Conservation (phyloP, 495 filamentous ascomycete species). For the Aspergillus kassunensis region DNA sequence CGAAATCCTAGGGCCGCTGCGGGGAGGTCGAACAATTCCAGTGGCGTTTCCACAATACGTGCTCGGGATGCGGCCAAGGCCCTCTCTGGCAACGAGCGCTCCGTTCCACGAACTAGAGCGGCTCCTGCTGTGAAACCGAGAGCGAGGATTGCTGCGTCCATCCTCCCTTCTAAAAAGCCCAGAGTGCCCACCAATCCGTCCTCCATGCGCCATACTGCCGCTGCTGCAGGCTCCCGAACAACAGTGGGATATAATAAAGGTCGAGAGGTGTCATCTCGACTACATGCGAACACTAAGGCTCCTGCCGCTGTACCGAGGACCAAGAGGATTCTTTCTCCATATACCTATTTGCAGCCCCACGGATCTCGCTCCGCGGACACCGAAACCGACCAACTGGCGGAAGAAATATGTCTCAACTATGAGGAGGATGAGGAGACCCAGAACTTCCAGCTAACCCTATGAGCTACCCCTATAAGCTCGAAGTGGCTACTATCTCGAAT, state of each 20-base stretch:
- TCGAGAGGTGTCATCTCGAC: constrained; percentile 53
- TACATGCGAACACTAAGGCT: constrained; percentile 29
- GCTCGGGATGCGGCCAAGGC: constrained; percentile 54
- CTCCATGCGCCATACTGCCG: constrained; percentile 55
- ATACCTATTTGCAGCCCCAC: constrained; percentile 43
- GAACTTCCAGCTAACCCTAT: constrained; percentile 44
- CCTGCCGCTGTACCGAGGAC: constrained; percentile 17
- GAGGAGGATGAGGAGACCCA: constrained; percentile 41
- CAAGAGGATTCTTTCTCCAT: constrained; percentile 33
- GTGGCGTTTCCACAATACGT: constrained; percentile 41
- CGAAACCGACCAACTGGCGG: constrained; percentile 31
- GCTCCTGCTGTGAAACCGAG: constrained; percentile 41
- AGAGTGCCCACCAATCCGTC: constrained; percentile 44
- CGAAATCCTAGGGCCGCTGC: constrained; percentile 28
- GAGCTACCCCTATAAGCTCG: no score
- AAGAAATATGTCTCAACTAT: constrained; percentile 29
- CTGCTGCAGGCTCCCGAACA: constrained; percentile 62
- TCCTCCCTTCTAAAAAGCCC: constrained; percentile 42
- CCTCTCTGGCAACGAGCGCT: constrained; percentile 39
- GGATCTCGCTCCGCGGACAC: constrained; percentile 38
- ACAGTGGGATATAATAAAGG: constrained; percentile 82
- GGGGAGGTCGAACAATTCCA: constrained; percentile 20
- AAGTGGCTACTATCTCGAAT: no score
- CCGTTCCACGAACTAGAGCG: constrained; percentile 30
- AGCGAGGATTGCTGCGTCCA: constrained; percentile 27